Evolutionary conservation across 495 filamentous ascomycete genomes (phyloP), one percentile per base, ranked within the genome.

Genomic region (Penicillium goetzii): DNA sequence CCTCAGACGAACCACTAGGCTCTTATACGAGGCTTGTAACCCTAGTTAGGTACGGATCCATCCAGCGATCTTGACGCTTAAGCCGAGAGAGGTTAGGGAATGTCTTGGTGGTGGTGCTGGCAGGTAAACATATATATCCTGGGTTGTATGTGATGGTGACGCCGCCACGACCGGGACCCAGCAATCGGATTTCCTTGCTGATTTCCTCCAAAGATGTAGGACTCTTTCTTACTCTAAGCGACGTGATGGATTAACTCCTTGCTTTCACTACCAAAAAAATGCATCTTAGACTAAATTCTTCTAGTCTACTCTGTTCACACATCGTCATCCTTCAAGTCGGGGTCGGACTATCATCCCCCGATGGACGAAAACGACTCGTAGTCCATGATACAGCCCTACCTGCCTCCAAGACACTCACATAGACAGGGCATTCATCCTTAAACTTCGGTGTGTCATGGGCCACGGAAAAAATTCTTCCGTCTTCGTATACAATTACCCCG

Each of bases 401-500:
- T 11, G 32, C 30, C 25, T 23, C 25, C 0, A 21, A 34, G 26
- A 60, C 1, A 19, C 53, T 56, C 17, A 56, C 4, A 25, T 12
- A 21, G 32, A 25, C 17, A n/a, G n/a, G n/a, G n/a, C n/a, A 56
- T 21, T 23, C 19, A 33, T 12, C 34, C 51, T 28, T 34, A 45
- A 33, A 15, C 19, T 21, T 53, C 25, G 21, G 25, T 28, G 14
- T 12, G 25, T 21, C n/a, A 49, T 58, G 41, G 47, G 26, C 21
- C 43, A 49, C 64, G 68, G 64, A 61, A 58, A 65, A 65, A 62
- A 60, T 41, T n/a, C 17, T 60, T 61, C 68, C 65, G 68, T 67
- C 47, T 32, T 19, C 32, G 49, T 21, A 30, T 25, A 26, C 9
- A 62, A 58, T 67, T 69, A 59, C 60, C 63, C 55, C 64, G 61